Evolutionary conservation across 148 eudicot genomes (phyloP).

Genomic region (Chenopodium berlandieri): DNA sequence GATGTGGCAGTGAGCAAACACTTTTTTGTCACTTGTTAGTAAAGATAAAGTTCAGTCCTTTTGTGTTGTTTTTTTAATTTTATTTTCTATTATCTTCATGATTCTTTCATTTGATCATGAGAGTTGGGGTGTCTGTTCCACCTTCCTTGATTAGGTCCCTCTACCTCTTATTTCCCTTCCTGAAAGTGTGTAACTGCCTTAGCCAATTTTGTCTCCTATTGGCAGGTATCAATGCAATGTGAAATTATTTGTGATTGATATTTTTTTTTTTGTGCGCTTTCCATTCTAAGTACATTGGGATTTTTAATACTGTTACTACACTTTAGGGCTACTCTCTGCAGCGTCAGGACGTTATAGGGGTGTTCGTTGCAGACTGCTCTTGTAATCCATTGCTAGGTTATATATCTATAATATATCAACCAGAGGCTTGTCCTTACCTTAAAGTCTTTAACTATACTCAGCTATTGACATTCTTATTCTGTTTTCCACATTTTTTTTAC

Average conservation of each 20-base stretch:
- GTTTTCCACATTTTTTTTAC: background rate
- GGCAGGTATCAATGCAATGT: background rate
- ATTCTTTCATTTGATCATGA: background rate
- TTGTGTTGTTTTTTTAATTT: background rate
- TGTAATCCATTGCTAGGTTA: background rate
- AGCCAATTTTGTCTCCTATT: background rate
- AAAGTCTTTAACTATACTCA: background rate
- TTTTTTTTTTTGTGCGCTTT: too few species aligned
- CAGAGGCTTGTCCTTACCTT: background rate
- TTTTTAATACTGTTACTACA: background rate
- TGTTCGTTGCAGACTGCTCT: background rate
- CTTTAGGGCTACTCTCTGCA: background rate
- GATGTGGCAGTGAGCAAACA: background rate
- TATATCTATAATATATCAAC: background rate
- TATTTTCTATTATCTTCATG: background rate
- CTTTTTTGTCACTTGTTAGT: background rate
- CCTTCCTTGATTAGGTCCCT: background rate
- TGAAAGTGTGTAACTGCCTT: background rate
- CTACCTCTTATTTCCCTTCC: background rate
- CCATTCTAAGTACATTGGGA: background rate
- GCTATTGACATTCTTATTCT: background rate
- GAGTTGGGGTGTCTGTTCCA: background rate
- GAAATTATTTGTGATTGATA: background rate
- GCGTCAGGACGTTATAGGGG: background rate
- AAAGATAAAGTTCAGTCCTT: background rate